Evolutionary conservation across 2,329 filamentous ascomycete species (phyloP).

Genomic region (Hypoxylon sp.): DNA sequence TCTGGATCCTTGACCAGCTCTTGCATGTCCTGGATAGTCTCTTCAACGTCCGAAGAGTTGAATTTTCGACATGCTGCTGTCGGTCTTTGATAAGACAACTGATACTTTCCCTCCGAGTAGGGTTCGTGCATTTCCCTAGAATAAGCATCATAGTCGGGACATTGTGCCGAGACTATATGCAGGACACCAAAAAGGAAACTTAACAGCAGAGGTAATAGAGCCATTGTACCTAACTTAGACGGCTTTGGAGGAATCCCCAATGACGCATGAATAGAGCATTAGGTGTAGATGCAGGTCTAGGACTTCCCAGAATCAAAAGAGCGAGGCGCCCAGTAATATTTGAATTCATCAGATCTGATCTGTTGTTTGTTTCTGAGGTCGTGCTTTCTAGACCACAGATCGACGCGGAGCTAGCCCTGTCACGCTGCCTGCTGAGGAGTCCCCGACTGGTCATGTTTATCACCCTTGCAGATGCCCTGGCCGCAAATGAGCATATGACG

Average conservation of each 20-base stretch:
- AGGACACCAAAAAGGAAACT: conserved; percentile 24
- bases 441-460: conserved; percentile 35
- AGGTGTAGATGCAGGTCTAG: conserved; percentile 21
- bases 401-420: conserved; percentile 32
- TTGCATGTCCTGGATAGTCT: conserved; percentile 78
- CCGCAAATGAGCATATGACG: conserved; percentile 40
- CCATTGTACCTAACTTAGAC: conserved; percentile 32
- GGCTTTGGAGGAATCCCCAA: conserved; percentile 20
- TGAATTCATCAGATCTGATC: conserved; percentile 29
- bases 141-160: conserved; percentile 76
- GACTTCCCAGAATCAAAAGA: conserved; percentile 18
- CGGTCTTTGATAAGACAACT: conserved; percentile 85
- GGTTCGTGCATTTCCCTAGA: conserved; percentile 73
- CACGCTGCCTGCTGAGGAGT: conserved; percentile 26
- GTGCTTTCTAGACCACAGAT: conserved; percentile 32
- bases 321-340: conserved; percentile 39
- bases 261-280: conserved; percentile 13
- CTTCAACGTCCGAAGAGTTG: conserved; percentile 80
- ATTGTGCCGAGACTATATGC: conserved; percentile 52
- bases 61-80: conserved; percentile 83
- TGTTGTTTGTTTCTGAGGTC: conserved; percentile 25
- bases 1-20: conserved; percentile 80
- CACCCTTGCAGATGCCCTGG: conserved; percentile 37
- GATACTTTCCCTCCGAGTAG: conserved; percentile 80
- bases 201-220: conserved; percentile 26